Percentiles rank a stretch among this genome's conserved stretches.
These are phyloP conservation scores for Pleurotus citrinopileatus DNA, from an alignment of 768 basidiomycete genomes.

Conservation along the genomic window DNA sequence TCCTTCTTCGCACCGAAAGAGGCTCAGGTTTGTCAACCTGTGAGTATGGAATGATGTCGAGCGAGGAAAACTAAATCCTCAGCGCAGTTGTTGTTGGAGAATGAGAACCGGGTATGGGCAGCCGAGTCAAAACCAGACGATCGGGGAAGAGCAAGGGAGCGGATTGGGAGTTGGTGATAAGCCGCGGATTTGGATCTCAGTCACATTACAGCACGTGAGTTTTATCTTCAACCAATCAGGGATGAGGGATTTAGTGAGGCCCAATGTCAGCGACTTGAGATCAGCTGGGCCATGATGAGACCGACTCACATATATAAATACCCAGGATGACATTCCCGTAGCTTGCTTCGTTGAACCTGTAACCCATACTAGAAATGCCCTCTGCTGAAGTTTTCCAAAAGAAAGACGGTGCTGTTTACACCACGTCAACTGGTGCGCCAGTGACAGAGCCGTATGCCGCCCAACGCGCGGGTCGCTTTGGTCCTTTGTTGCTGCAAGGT, in stretches of 20 bases:
- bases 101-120: slow-evolving; percentile 1
- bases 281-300: slow-evolving; percentile 2
- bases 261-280: not conserved
- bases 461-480: slow-evolving; percentile 69
- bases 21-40: slow-evolving; percentile 6
- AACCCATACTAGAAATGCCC: slow-evolving; percentile 47
- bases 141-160: not conserved
- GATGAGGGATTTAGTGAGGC: slow-evolving; percentile 6
- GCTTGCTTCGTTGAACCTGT: slow-evolving; percentile 11
- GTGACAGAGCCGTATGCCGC: slow-evolving; percentile 74
- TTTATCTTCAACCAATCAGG: slow-evolving; percentile 5
- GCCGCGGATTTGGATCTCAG: slow-evolving; percentile 1
- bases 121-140: not conserved
- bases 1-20: not conserved
- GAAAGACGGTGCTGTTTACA: slow-evolving; percentile 68
- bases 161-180: not conserved
- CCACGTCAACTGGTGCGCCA: slow-evolving; percentile 82
- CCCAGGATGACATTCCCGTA: not conserved
- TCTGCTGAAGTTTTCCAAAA: slow-evolving; percentile 52
- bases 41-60: not conserved
- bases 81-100: not conserved
- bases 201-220: not conserved
- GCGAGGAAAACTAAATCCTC: not conserved
- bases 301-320: slow-evolving; percentile 2
- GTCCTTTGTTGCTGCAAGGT: slow-evolving; percentile 91